Evolutionary conservation across 805 yeast genomes (phyloP), one percentile per base, ranked within the genome.

Genomic region (Monosporozyma aerobia): DNA sequence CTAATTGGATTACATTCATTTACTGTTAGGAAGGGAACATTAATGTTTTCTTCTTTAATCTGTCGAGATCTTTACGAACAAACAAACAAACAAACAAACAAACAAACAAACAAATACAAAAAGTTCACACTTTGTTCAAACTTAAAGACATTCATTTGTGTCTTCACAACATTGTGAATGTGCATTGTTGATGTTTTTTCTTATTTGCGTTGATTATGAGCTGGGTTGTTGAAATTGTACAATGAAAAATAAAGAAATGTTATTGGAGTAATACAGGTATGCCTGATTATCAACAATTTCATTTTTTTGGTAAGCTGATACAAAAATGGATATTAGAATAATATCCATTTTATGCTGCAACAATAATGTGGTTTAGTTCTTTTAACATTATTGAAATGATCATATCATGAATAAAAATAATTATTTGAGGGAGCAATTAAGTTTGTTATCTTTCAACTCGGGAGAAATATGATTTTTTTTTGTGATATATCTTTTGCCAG

Each of bases 401-500:
- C 35, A 30, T 19, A 19, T 33, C 33, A 35, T 33, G 40, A 45
- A 30, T 33, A 23, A 23, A 23, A 27, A 27, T 5, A 27, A 23
- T 33, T 19, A 19, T 9, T 10, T 43, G 54, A 55, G 57, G 63
- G 69, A 66, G 58, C 69, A 64, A 66, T 66, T 66, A 53, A 52
- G 10, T 65, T 66, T 65, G 68, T 56, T 43, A 50, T 64, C 68
- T 60, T 61, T 55, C 48, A 29, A 23, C 13, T 23, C 25, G 45
- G 45, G 45, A 41, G 45, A 41, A 41, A 23, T 41, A 7, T 35
- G 35, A 32, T 30, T 32, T 32, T 35, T 23, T 23, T 41, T 41
- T 41, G 13, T 41, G 16, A 23, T n/a, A 41, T 9, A 13, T 10
- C 25, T 41, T 41, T 41, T 41, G 45, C 16, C 23, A 13, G 14